A percentile compares a stretch with the other conserved stretches of the same genome.
phyloP scores from a whole-genome alignment of 352 stramenopile genomes.

The Globisporangium cystogenes region DNA sequence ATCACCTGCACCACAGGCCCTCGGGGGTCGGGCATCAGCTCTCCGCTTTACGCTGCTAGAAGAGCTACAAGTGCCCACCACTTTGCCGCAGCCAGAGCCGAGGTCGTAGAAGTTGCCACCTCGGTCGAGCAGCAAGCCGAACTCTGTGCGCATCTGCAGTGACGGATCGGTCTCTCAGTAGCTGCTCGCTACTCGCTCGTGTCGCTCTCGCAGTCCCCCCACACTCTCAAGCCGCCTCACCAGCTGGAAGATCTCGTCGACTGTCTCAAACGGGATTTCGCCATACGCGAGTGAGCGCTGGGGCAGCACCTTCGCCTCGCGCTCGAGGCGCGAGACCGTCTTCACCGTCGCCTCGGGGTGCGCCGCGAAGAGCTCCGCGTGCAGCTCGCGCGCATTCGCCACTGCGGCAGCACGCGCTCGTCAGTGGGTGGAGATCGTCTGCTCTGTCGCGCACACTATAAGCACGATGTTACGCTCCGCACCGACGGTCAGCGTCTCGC shows the following conservation, averaged over 20 bases:
- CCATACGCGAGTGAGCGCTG: constrained; percentile 64
- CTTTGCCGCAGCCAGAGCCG: constrained; percentile 66
- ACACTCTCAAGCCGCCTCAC: constrained; percentile 15
- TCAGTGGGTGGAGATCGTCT: too few relatives aligned
- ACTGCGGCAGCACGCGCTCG: constrained; percentile 16
- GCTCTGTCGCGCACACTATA: background rate
- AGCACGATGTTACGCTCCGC: background rate
- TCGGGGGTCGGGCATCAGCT: background rate
- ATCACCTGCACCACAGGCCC: constrained; percentile 27
- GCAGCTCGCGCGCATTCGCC: constrained; percentile 29
- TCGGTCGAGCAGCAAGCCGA: constrained; percentile 51
- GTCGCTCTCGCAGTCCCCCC: background rate
- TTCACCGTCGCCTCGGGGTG: constrained; percentile 44
- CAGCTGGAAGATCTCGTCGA: constrained; percentile 53
- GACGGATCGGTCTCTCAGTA: background rate
- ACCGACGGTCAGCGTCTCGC: constrained; percentile 23
- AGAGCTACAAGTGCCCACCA: too few relatives aligned
- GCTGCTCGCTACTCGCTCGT: background rate
- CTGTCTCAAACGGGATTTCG: constrained; percentile 54
- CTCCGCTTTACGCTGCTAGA: too few relatives aligned
- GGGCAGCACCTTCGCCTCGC: constrained; percentile 54
- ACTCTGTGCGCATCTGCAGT: constrained; percentile 47
- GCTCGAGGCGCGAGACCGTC: constrained; percentile 54
- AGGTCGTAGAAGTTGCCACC: constrained; percentile 69
- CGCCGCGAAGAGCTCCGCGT: constrained; percentile 43